phyloP scores from a whole-genome alignment of 306 rosid genomes.

The Betula pendula region DNA sequence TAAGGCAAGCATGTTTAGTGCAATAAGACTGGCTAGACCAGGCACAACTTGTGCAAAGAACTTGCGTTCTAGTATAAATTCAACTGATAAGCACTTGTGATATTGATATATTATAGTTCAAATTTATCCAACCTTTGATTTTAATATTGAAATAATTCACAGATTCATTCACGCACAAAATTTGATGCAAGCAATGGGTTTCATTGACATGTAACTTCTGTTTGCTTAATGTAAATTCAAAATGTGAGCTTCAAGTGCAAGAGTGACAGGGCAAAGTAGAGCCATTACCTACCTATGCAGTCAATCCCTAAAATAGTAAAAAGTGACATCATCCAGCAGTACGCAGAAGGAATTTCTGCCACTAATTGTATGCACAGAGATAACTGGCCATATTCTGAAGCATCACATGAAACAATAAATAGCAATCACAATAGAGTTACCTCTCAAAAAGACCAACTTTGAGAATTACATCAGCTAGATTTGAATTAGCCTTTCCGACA shows the following conservation, averaged over 20 bases:
- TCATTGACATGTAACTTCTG: background rate
- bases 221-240: background rate
- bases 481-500: conserved; percentile 96
- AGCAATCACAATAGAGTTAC: conserved; percentile 37
- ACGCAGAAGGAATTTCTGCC: background rate
- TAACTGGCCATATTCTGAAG: background rate
- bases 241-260: background rate
- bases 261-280: background rate
- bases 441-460: conserved; percentile 98
- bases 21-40: background rate
- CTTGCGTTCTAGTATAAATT: background rate
- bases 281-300: background rate
- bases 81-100: background rate
- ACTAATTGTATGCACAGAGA: background rate
- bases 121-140: background rate
- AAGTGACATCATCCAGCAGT: background rate
- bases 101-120: background rate
- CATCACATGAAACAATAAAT: background rate
- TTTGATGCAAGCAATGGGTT: background rate
- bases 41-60: background rate
- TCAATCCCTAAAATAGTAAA: background rate
- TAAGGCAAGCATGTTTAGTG: background rate
- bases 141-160: background rate
- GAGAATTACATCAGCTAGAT: conserved; percentile 90
- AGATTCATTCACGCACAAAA: background rate